Base-by-base conservation (phyloP, 305 asterid species). In the Solanum chacoense region DNA sequence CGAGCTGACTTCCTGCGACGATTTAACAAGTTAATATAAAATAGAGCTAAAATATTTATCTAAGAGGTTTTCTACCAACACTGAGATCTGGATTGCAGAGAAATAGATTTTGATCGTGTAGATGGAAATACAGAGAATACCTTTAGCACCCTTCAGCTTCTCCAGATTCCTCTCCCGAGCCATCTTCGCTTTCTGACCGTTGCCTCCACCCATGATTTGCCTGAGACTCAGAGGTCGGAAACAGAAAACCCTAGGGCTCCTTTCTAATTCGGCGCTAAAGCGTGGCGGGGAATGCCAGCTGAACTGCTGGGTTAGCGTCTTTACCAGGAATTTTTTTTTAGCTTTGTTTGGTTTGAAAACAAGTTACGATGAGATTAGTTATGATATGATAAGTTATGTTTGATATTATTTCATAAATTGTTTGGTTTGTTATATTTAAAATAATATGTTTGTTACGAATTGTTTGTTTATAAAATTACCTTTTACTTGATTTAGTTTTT, bases 151-250 rank as follows among this genome's bases (percentile, higher is more conserved):
- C 87, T 92, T 94, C 78, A 50, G 6, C 90, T 94, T 94, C 91
- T 94, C 96, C 87, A 90, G 35, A 79, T 93, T 94, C 92, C 87
- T 93, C 86, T 94, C 95, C 10, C 95, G 93, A 81, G 95, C 94
- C 96, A 93, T 94, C 90, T 92, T 94, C 42, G 95, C 86, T 42
- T 94, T 94, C 85, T 93, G 94, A 28, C 78, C 95, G 35, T 94
- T 94, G 71, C 95, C 95, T 78, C 96, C 96, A 75, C 96, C 95
- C 96, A 94, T 88, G 85, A n/a, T 40, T 59, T n/a, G 73, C 73
- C 73, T 65, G 72, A 65, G 3, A 65, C 72, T 65, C 13, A 65
- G 72, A 65, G 29, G 72, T 65, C 29, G 29, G 72, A 65, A 65
- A 65, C 31, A n/a, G 73, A 59, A 38, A 34, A 78, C 63, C 20